Percentiles rank a stretch among this genome's conserved stretches.
These are phyloP conservation scores for bread wheat (Triticum aestivum) DNA, from an alignment of 176 grass and related monocot genomes.

Conservation along the genomic window DNA sequence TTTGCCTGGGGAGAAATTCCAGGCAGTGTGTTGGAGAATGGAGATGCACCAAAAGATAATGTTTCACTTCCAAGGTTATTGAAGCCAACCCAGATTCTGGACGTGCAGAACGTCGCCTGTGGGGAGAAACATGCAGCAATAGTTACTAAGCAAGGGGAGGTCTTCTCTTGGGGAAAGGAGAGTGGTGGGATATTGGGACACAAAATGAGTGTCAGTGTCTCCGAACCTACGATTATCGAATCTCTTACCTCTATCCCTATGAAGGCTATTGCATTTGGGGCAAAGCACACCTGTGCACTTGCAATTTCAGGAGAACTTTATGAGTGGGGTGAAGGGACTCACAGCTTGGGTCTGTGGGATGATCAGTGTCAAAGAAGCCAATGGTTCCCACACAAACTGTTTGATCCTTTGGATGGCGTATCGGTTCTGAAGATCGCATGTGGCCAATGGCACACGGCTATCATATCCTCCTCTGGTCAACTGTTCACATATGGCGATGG, in stretches of 20 bases:
- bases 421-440: slow-evolving; percentile 77
- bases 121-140: slow-evolving; percentile 82
- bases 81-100: slow-evolving; percentile 57
- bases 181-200: slow-evolving; percentile 69
- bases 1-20: slow-evolving; percentile 80
- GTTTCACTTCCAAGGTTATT: slow-evolving; percentile 76
- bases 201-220: slow-evolving; percentile 53
- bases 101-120: slow-evolving; percentile 70
- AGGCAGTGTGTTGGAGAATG: slow-evolving; percentile 42
- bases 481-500: slow-evolving; percentile 89
- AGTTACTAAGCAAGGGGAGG: slow-evolving; percentile 90
- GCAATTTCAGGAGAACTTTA: slow-evolving; percentile 80
- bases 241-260: slow-evolving; percentile 60
- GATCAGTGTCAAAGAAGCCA: slow-evolving; percentile 46
- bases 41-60: slow-evolving; percentile 41
- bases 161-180: slow-evolving; percentile 92
- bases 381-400: slow-evolving; percentile 82
- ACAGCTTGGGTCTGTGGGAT: slow-evolving; percentile 38
- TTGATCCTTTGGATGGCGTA: slow-evolving; percentile 63
- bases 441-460: slow-evolving; percentile 86
- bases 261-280: slow-evolving; percentile 74
- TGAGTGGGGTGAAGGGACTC: slow-evolving; percentile 70
- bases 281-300: slow-evolving; percentile 77
- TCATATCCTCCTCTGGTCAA: slow-evolving; percentile 74
- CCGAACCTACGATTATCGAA: slow-evolving; percentile 64